Conservation (phyloP, 441 rosid species). For the Corymbia calophylla region DNA sequence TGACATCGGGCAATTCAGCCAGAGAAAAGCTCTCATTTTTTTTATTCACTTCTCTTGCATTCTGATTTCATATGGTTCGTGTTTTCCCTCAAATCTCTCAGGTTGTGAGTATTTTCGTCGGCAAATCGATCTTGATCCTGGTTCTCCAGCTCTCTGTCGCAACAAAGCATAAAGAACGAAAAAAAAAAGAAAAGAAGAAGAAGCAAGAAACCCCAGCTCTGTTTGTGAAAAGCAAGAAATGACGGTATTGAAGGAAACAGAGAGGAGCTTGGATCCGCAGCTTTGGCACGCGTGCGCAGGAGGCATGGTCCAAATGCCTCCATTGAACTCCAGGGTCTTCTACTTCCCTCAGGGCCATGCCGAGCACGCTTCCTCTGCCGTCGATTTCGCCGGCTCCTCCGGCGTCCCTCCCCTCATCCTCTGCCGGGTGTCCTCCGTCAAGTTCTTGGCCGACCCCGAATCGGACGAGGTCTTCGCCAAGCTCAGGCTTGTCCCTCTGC, state of each 20-base stretch:
- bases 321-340: conserved; percentile 60
- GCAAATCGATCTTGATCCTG: background rate
- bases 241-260: conserved; percentile 26
- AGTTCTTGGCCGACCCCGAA: conserved; percentile 79
- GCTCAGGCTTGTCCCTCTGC: conserved; percentile 50
- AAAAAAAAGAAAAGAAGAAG: background rate
- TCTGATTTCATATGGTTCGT: background rate
- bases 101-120: background rate
- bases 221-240: background rate
- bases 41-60: background rate
- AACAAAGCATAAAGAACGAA: background rate
- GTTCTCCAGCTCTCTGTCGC: background rate
- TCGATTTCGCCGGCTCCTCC: conserved; percentile 44
- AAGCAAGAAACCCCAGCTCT: background rate
- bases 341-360: conserved; percentile 98
- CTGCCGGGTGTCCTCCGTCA: conserved; percentile 60
- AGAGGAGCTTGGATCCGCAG: conserved; percentile 79
- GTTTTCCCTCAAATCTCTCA: background rate
- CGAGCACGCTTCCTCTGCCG: conserved; percentile 65
- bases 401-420: conserved; percentile 48
- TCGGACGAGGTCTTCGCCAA: conserved; percentile 88
- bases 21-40: background rate
- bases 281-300: conserved; percentile 99
- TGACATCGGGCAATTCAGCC: background rate
- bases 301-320: conserved; percentile 90